These are phyloP conservation scores for Shiraia bambusicola DNA, from an alignment of 2,329 filamentous ascomycete species.

Conservation along the genomic window DNA sequence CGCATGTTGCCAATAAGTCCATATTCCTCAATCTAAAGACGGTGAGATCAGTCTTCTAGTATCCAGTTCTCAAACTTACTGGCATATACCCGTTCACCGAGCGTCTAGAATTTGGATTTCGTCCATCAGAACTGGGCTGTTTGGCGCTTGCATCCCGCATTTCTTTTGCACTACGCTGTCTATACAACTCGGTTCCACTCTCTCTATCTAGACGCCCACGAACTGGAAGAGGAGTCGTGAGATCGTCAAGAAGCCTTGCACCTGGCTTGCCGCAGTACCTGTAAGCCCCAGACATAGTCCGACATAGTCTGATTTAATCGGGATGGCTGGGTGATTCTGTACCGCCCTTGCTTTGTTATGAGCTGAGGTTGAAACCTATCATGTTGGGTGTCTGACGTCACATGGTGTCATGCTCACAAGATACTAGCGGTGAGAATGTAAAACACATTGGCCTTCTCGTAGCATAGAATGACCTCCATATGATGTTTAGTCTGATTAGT, in stretches of 20 bases:
- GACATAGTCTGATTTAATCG: conserved; percentile 6
- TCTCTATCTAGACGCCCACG: conserved; percentile 7
- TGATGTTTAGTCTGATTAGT: too few relatives aligned
- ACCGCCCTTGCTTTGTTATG: conserved; percentile 2
- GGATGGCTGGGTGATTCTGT: conserved; percentile 8
- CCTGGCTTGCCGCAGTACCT: conserved; percentile 6
- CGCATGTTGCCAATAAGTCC: conserved; percentile 80
- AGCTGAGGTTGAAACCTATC: conserved; percentile 6
- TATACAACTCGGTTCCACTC: conserved; percentile 12
- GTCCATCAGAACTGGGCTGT: conserved; percentile 6
- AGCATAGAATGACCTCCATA: too few relatives aligned
- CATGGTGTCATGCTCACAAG: neutral
- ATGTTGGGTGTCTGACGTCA: neutral
- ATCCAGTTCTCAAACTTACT: conserved; percentile 1
- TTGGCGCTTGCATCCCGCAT: conserved; percentile 19
- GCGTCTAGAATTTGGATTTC: conserved; percentile 21
- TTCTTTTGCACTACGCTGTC: conserved; percentile 8
- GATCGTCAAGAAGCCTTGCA: conserved; percentile 12
- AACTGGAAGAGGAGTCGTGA: conserved; percentile 10
- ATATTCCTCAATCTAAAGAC: conserved; percentile 61
- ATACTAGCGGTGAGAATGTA: too few relatives aligned
- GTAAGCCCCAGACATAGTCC: conserved; percentile 10
- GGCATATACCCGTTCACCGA: conserved; percentile 33
- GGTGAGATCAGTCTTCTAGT: neutral
- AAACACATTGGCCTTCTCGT: too few relatives aligned